phyloP scores from a whole-genome alignment of 306 rosid species.

The Ammopiptanthus mongolicus region DNA sequence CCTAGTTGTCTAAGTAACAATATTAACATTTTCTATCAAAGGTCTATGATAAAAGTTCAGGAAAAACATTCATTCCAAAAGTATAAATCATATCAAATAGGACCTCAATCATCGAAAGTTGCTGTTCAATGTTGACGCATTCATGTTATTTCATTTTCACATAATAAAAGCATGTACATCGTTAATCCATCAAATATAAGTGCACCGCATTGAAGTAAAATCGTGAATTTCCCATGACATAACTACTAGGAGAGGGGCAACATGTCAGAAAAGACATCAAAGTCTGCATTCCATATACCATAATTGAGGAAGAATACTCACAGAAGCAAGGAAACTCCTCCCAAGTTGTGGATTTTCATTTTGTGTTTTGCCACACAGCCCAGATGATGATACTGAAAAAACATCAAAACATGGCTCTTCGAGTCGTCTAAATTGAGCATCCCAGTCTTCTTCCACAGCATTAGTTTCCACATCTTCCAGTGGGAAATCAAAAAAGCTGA shows the following conservation, averaged over 20 bases:
- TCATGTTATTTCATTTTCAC: not conserved
- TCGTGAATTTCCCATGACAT: not conserved
- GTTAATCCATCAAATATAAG: constrained; percentile 7
- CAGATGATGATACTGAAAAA: constrained; percentile 33
- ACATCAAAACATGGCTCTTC: constrained; percentile 51
- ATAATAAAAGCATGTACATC: not conserved
- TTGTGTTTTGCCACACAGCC: constrained; percentile 9
- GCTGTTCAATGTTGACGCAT: not conserved
- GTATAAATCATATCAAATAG: not conserved
- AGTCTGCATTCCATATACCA: not conserved
- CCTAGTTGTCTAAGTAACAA: not conserved
- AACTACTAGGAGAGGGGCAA: not conserved
- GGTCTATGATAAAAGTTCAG: not conserved
- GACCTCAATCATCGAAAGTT: not conserved
- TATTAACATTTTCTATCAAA: not conserved
- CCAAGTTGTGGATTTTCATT: constrained; percentile 26
- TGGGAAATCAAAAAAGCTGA: constrained; percentile 57
- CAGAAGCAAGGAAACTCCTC: constrained; percentile 38
- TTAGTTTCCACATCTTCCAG: constrained; percentile 61
- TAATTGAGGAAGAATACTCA: constrained; percentile 28
- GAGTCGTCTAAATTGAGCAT: constrained; percentile 36
- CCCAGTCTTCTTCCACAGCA: constrained; percentile 57
- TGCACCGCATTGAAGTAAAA: not conserved
- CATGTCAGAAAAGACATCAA: not conserved
- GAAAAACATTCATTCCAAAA: constrained; percentile 2